These are phyloP conservation scores for Paracorniculantispora psalliotae DNA, from an alignment of 2,329 filamentous ascomycete species.

Conservation along the genomic window DNA sequence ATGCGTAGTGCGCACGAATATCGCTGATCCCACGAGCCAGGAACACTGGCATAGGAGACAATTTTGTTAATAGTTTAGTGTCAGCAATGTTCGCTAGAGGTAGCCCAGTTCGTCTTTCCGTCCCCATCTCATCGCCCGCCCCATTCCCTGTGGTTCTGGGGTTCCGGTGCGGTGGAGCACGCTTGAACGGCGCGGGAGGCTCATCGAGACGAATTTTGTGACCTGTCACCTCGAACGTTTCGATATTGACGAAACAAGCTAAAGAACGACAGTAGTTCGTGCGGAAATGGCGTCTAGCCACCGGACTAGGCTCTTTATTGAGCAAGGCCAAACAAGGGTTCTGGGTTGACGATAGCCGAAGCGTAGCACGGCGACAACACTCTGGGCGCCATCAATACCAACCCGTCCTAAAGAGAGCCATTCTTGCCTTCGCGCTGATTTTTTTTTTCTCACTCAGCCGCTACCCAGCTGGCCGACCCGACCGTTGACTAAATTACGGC, in stretches of 20 bases:
- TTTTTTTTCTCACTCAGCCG: not conserved
- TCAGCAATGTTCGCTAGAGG: no score
- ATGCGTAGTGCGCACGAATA: no score
- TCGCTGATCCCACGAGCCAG: no score
- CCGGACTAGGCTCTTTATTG: not conserved
- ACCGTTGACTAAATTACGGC: not conserved
- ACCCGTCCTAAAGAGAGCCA: not conserved
- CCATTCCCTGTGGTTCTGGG: not conserved
- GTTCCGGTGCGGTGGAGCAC: not conserved
- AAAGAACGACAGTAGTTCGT: constrained; percentile 3
- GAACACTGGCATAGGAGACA: no score
- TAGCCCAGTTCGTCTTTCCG: not conserved
- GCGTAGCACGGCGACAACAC: not conserved
- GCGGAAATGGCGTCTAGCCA: constrained; percentile 9
- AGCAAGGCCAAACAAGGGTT: not conserved
- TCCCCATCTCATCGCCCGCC: not conserved
- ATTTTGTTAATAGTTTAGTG: no score
- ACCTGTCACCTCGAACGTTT: constrained; percentile 1
- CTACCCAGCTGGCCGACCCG: not conserved
- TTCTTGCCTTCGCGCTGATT: no score
- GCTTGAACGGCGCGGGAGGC: not conserved
- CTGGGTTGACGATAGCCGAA: constrained; percentile 9
- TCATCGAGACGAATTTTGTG: not conserved
- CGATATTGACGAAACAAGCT: not conserved
- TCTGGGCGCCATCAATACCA: not conserved